Conservation (phyloP, 2,329 filamentous ascomycete genomes). For the Alternaria hordeiaustralica region DNA sequence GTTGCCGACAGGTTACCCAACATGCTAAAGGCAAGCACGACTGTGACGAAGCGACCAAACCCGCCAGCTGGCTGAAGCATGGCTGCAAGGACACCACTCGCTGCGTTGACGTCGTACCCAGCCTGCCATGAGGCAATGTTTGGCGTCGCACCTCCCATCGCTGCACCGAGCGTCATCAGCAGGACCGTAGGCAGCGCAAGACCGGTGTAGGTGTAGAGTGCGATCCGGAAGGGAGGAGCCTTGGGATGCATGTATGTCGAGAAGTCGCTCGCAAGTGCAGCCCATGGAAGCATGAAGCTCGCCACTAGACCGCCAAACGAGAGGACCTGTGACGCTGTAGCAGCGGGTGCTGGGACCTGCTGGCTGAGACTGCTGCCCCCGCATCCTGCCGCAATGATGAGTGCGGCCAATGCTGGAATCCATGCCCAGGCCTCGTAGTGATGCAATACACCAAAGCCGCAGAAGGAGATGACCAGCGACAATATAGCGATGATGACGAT, state of each 20-base stretch:
- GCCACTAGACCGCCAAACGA: slow-evolving; percentile 68
- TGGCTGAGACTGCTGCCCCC: slow-evolving; percentile 59
- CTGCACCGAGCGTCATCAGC: slow-evolving; percentile 68
- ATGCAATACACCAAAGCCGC: slow-evolving; percentile 63
- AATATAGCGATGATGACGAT: slow-evolving; percentile 67
- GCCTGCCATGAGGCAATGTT: slow-evolving; percentile 62
- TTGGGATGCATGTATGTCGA: slow-evolving; percentile 66
- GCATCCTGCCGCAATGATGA: slow-evolving; percentile 62
- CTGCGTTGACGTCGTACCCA: slow-evolving; percentile 60
- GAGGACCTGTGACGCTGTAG: slow-evolving; percentile 56
- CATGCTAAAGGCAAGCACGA: slow-evolving; percentile 60
- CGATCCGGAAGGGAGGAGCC: slow-evolving; percentile 59
- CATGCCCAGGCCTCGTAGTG: slow-evolving; percentile 65
- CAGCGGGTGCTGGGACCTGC: slow-evolving; percentile 55
- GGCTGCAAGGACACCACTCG: slow-evolving; percentile 65
- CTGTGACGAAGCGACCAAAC: slow-evolving; percentile 68
- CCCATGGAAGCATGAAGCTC: slow-evolving; percentile 69
- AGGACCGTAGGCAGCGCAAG: slow-evolving; percentile 62
- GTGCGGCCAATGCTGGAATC: slow-evolving; percentile 62
- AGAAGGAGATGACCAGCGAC: slow-evolving; percentile 66
- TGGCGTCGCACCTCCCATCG: slow-evolving; percentile 66
- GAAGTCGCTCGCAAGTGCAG: slow-evolving; percentile 65
- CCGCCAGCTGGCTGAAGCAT: slow-evolving; percentile 65
- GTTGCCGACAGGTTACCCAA: slow-evolving; percentile 66
- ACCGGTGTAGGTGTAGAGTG: slow-evolving; percentile 64